Evolutionary conservation across 2,329 filamentous ascomycete genomes (phyloP), one percentile per base, ranked within the genome.

Genomic region (Cordyceps fumosorosea): DNA sequence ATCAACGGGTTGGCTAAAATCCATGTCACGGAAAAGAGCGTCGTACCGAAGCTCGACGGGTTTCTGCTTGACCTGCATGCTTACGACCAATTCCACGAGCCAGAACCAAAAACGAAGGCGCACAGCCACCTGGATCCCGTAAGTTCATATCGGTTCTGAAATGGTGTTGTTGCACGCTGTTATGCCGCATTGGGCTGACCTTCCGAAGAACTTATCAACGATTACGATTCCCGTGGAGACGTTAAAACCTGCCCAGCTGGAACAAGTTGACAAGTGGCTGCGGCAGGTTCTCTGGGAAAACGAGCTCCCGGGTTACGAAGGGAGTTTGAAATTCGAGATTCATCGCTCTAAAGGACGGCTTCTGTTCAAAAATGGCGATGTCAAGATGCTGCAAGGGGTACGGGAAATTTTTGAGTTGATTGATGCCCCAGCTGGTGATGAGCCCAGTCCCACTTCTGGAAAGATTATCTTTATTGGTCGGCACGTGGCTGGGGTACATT

Each of bases 121-220:
- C 92, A 97, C 71, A 96, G 90, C 68, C 92, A 96, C 76, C 80
- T 98, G 12, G 95, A 99, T 75, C 87, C 91, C 32, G 90, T 93
- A 76, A 71, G 86, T 73, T 7, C 29, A 60, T 22, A 14, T 47
- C 29, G 24, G 57, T 54, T 8, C 5, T 32, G 26, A 14, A 26
- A 18, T 54, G 34, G 40, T 37, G 5, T 18, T 44, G 40, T 44
- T 44, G 40, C 40, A 26, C 24, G 18, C 54, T 8, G 8, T 26
- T 55, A 22, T 29, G 18, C 37, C 18, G 29, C 24, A 48, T 50
- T 50, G 18, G 34, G 16, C 59, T 50, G 11, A 48, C 12, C 3
- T n/a, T 14, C 10, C 18, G 51, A 37, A 62, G 54, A 32, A 29
- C 4, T 32, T 62, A 18, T 89, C 91, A 7, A 98, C 95, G 0